These are phyloP conservation scores for Crithidia bombi DNA, from an alignment of 208 protist species.

Conservation along the genomic window DNA sequence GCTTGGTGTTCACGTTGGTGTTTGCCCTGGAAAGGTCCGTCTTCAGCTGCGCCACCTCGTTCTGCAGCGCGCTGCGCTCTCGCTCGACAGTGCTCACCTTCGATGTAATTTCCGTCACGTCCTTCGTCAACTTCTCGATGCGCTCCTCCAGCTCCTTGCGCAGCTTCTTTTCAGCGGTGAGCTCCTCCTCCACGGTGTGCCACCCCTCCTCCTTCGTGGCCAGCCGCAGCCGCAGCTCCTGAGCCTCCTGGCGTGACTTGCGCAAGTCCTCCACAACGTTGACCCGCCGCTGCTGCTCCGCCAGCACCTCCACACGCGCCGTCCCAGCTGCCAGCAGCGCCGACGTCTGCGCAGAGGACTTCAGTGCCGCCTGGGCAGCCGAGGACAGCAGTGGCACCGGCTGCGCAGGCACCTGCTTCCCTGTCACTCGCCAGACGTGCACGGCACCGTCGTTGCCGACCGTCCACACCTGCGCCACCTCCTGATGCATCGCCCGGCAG, in stretches of 20 bases:
- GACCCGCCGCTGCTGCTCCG: constrained; percentile 17
- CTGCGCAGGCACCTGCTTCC: constrained; percentile 41
- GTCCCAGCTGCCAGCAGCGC: constrained; percentile 23
- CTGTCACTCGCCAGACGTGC: constrained; percentile 53
- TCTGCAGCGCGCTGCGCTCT: constrained; percentile 51
- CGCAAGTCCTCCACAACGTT: constrained; percentile 49
- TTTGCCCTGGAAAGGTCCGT: constrained; percentile 51
- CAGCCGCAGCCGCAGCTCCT: constrained; percentile 76
- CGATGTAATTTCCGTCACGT: constrained; percentile 48
- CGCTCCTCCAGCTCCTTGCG: constrained; percentile 58
- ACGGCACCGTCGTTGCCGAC: constrained; percentile 52
- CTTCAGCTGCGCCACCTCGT: constrained; percentile 44
- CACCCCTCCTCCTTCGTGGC: constrained; percentile 40
- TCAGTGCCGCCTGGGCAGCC: constrained; percentile 35
- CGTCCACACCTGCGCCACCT: constrained; percentile 69
- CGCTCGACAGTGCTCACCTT: constrained; percentile 38
- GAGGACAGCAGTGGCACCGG: constrained; percentile 28
- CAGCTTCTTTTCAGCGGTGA: constrained; percentile 30
- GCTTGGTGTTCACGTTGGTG: constrained; percentile 39
- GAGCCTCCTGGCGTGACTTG: constrained; percentile 55
- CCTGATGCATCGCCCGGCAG: constrained; percentile 44
- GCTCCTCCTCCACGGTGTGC: constrained; percentile 49
- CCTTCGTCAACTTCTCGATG: constrained; percentile 50
- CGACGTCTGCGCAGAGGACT: constrained; percentile 6
- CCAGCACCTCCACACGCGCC: constrained; percentile 28